Conservation (phyloP, 768 basidiomycete species). For the Calvatia gigantea region DNA sequence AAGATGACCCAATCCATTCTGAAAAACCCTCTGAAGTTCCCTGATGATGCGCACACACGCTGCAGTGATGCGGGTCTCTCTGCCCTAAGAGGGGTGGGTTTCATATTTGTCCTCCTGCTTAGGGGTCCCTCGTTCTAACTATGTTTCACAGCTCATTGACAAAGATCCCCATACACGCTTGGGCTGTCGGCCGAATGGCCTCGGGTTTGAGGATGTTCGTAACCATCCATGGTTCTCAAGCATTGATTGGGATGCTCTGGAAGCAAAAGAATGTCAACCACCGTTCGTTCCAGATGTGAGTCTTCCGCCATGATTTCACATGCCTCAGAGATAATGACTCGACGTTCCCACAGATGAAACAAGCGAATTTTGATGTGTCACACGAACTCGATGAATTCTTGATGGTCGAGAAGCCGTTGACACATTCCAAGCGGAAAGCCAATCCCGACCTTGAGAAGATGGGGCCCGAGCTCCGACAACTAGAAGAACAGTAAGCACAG, state of each 20-base stretch:
- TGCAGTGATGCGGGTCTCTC: slow-evolving; percentile 66
- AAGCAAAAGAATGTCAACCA: slow-evolving; percentile 66
- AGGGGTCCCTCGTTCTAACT: slow-evolving; percentile 17
- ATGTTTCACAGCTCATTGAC: slow-evolving; percentile 66
- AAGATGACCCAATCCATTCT: slow-evolving; percentile 86
- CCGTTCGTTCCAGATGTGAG: slow-evolving; percentile 92
- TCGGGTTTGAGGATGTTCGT: slow-evolving; percentile 76
- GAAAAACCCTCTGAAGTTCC: slow-evolving; percentile 75
- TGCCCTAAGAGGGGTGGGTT: slow-evolving; percentile 64
- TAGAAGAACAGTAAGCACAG: slow-evolving; percentile 82
- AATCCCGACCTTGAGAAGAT: slow-evolving; percentile 83
- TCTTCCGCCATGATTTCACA: slow-evolving; percentile 19
- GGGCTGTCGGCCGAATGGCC: slow-evolving; percentile 69
- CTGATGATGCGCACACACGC: slow-evolving; percentile 57
- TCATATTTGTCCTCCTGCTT: not conserved
- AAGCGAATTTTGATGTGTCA: slow-evolving; percentile 97
- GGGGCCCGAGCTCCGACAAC: slow-evolving; percentile 85
- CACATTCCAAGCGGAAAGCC: slow-evolving; percentile 87
- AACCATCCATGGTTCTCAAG: slow-evolving; percentile 80
- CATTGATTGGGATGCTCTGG: slow-evolving; percentile 79
- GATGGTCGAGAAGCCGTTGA: slow-evolving; percentile 97
- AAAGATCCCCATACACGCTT: slow-evolving; percentile 75
- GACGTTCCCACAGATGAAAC: slow-evolving; percentile 64
- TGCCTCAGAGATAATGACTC: slow-evolving; percentile 3
- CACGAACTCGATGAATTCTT: slow-evolving; percentile 97